Percentiles rank a stretch among this genome's conserved stretches.
phyloP scores from a whole-genome alignment of 2,329 filamentous ascomycete species.

The Lecanosticta acicola region DNA sequence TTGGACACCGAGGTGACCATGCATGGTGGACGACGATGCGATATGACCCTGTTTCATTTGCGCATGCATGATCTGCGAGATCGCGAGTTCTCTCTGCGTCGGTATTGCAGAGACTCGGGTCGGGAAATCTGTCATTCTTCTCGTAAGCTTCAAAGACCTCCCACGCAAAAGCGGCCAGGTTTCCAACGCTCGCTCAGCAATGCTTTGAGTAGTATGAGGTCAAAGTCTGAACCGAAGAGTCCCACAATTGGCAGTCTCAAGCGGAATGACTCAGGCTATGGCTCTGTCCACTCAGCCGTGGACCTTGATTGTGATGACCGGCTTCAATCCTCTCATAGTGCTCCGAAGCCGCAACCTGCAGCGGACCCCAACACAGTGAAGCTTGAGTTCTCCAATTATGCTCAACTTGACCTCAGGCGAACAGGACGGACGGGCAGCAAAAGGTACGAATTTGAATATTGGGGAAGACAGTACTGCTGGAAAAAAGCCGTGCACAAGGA shows the following conservation, averaged over 20 bases:
- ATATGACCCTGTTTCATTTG: conserved; percentile 81
- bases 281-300: conserved; percentile 29
- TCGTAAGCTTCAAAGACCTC: conserved; percentile 59
- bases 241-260: conserved; percentile 41
- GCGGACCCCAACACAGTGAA: conserved; percentile 61
- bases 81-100: conserved; percentile 81
- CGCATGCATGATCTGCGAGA: conserved; percentile 87
- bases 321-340: conserved; percentile 36
- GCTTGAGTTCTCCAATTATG: conserved; percentile 96
- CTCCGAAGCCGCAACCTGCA: conserved; percentile 7
- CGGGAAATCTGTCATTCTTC: conserved; percentile 85
- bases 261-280: conserved; percentile 56
- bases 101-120: conserved; percentile 88
- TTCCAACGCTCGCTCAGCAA: conserved; percentile 57
- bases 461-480: conserved; percentile 83
- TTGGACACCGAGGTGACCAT: conserved; percentile 68
- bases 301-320: conserved; percentile 46
- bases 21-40: conserved; percentile 49
- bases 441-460: conserved; percentile 89
- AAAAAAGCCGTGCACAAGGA: conserved; percentile 66
- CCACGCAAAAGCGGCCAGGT: conserved; percentile 42
- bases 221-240: conserved; percentile 49
- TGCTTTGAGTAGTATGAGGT: conserved; percentile 51
- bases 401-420: conserved; percentile 75
- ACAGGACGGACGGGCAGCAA: conserved; percentile 61